Percentiles rank a stretch among this genome's conserved stretches.
phyloP scores from a whole-genome alignment of 208 protist species.

The Vickermania ingenoplastis region DNA sequence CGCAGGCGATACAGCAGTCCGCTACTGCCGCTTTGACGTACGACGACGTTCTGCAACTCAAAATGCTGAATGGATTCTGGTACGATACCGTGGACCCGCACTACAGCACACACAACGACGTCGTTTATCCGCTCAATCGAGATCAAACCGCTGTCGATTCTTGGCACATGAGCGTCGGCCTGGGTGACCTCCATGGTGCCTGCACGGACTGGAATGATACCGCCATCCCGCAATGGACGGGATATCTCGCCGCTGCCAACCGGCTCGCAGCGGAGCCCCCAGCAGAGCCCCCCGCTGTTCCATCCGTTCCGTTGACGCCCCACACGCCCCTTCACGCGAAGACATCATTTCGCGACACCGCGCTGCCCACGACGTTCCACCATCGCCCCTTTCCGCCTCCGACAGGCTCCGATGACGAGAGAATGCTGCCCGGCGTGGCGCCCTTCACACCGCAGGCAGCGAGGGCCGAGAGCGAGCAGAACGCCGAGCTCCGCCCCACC shows the following conservation, averaged over 20 bases:
- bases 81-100: background rate
- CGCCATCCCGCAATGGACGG: background rate
- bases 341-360: background rate
- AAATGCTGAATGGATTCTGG: background rate
- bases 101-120: background rate
- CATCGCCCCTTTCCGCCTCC: background rate
- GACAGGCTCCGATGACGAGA: background rate
- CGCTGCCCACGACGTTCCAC: background rate
- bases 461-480: background rate
- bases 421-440: background rate
- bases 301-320: background rate
- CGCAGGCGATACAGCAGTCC: no score
- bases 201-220: background rate
- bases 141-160: background rate
- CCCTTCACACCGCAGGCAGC: background rate
- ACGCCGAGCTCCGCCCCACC: background rate
- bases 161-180: background rate
- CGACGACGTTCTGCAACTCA: background rate
- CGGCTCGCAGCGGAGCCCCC: no score
- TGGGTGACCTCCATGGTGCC: background rate
- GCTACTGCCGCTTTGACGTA: no score
- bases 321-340: background rate
- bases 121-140: background rate
- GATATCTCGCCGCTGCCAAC: no score
- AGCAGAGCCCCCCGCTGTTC: background rate